Base-by-base conservation (phyloP, 2,329 filamentous ascomycete species). In the Dichotomopilus funicola region DNA sequence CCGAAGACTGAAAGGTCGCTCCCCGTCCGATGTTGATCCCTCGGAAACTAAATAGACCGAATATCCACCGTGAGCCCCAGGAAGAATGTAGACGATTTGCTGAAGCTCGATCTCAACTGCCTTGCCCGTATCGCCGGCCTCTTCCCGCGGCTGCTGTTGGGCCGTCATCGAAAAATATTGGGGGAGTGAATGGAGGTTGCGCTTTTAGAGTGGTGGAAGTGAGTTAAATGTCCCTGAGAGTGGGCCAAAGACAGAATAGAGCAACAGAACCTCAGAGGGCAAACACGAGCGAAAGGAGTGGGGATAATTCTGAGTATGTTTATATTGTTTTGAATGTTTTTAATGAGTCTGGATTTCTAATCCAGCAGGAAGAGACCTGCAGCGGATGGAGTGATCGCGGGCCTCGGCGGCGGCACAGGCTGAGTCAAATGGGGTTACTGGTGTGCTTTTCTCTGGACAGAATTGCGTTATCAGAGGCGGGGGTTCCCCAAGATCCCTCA, bases 51-150 rank as follows among this genome's bases (percentile, higher is more conserved):
- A 58, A 48, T 63, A 65, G 19, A 64, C 51, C 35, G 55, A 27
- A 41, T 63, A 64, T 8, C 59, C 54, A n/a, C 31, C 49, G 2
- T 31, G 47, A 3, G 45, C 27, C 1, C 43, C 27, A 12, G 9
- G 55, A 8, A 60, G 37, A 37, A 69, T 54, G 36, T 65, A 62
- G 41, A 70, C 36, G 12, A 70, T 64, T 37, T 60, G 53, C 11
- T 62, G 54, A 27, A 19, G 45, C 9, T 59, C 61, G 44, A 62
- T 6, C 4, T 47, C 42, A 8, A 40, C 19, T 27, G 19, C 19
- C 19, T 27, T 27, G 19, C 19, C 19, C 19, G 19, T 31, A 27
- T 35, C 42, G 37, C 45, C 44, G 3, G 33, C 7, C 9, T 43
- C 45, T 19, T 9, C 6, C 3, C 19, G 19, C 19, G 38, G 33